Percentiles rank a stretch among this genome's conserved stretches.
Evolutionary conservation across 306 rosid species (phyloP).

Genomic region (Malus sylvestris): DNA sequence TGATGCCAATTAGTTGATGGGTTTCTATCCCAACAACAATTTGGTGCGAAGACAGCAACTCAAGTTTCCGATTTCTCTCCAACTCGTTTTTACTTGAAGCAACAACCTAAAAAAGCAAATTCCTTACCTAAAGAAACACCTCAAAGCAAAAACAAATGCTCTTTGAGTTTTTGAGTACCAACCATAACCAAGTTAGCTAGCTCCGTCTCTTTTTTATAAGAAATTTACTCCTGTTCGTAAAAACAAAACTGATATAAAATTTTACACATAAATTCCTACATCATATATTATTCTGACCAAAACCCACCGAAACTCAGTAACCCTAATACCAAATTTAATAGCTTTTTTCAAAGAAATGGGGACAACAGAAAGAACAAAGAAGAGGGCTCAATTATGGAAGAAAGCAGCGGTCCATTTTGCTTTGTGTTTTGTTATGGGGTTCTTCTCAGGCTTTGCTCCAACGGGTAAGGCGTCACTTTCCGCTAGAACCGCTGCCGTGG

Average conservation of each 20-base stretch:
- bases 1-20: constrained; percentile 32
- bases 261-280: constrained; percentile 8
- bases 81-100: constrained; percentile 78
- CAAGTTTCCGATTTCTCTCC: constrained; percentile 4
- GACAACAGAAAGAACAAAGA: constrained; percentile 71
- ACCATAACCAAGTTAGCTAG: constrained; percentile 17
- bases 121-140: constrained; percentile 26
- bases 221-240: not conserved
- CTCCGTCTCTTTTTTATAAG: not conserved
- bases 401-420: constrained; percentile 76
- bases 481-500: constrained; percentile 7
- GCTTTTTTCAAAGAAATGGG: constrained; percentile 42
- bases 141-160: constrained; percentile 7
- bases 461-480: constrained; percentile 49
- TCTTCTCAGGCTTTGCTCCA: constrained; percentile 89
- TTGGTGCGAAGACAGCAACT: constrained; percentile 55
- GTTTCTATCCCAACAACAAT: constrained; percentile 68
- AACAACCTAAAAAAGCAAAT: constrained; percentile 35
- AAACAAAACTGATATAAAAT: not conserved
- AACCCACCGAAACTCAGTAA: not conserved
- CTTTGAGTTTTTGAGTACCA: constrained; percentile 46
- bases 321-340: not conserved
- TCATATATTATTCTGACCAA: constrained; percentile 17
- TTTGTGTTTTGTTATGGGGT: constrained; percentile 81
- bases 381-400: constrained; percentile 71